Conservation (phyloP, 176 grass and related monocot genomes). For the Carex parvula region DNA sequence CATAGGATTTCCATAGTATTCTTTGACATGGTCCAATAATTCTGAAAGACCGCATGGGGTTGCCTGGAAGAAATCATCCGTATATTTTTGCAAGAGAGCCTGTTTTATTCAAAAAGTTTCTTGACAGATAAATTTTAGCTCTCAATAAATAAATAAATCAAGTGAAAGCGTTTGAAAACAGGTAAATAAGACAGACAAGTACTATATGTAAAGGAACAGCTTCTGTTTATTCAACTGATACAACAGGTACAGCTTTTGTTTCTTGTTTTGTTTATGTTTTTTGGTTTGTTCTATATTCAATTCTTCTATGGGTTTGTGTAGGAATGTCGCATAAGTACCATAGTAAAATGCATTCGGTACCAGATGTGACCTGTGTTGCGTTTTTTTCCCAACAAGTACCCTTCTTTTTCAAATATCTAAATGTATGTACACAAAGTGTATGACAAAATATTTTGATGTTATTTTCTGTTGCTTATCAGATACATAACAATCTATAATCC, state of each 20-base stretch:
- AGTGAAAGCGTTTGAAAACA: background rate
- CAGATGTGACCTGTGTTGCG: background rate
- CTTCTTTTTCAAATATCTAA: background rate
- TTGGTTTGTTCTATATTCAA: background rate
- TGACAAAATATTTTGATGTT: background rate
- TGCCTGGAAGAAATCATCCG: background rate
- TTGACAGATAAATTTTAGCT: background rate
- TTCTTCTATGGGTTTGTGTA: background rate
- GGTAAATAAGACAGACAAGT: background rate
- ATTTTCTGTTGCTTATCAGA: background rate
- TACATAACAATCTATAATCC: background rate
- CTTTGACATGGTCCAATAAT: conserved; percentile 55
- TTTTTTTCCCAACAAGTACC: background rate
- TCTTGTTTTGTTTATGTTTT: background rate
- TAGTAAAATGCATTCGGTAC: background rate
- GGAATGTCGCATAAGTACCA: background rate
- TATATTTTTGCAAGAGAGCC: background rate
- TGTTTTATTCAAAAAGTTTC: conserved; percentile 17
- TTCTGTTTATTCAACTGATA: no score
- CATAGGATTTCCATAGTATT: conserved; percentile 52
- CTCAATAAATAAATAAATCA: background rate
- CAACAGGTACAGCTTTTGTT: background rate
- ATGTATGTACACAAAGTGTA: background rate
- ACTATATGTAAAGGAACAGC: background rate
- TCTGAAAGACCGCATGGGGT: conserved; percentile 43